Conservation (phyloP, 345 rosid genomes). For the Raphanus raphanistrum region DNA sequence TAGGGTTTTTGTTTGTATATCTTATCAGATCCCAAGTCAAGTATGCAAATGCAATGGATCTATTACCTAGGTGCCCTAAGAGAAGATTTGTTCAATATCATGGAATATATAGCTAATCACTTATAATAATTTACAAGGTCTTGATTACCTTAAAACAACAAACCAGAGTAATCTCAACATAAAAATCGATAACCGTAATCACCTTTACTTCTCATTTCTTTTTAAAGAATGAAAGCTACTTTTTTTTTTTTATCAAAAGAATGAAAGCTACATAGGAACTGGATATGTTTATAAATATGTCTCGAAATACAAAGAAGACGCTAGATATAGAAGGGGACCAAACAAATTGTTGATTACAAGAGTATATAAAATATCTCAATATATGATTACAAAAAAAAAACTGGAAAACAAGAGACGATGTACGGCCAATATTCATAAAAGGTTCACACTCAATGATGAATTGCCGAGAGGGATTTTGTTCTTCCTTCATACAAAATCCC, state of each 20-base stretch:
- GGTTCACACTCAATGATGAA: conserved; percentile 38
- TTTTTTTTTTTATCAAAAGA: too few relatives aligned
- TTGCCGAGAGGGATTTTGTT: conserved; percentile 30
- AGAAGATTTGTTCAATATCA: background rate
- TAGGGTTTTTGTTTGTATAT: background rate
- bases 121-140: background rate
- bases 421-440: conserved; percentile 33
- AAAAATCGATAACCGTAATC: background rate
- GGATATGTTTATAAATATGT: conserved; percentile 2
- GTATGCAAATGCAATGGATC: background rate
- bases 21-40: conserved; percentile 7
- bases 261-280: background rate
- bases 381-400: conserved; percentile 16
- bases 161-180: background rate
- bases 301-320: conserved; percentile 15
- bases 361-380: background rate
- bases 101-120: background rate
- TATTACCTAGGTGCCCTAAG: background rate
- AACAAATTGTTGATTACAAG: background rate
- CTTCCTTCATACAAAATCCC: conserved; percentile 29
- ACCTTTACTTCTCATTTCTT: background rate
- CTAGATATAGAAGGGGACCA: conserved; percentile 9
- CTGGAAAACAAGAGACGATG: conserved; percentile 12
- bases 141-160: background rate
- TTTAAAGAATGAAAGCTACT: background rate